phyloP scores from a whole-genome alignment of 257 asterid species.

The Perilla frutescens region DNA sequence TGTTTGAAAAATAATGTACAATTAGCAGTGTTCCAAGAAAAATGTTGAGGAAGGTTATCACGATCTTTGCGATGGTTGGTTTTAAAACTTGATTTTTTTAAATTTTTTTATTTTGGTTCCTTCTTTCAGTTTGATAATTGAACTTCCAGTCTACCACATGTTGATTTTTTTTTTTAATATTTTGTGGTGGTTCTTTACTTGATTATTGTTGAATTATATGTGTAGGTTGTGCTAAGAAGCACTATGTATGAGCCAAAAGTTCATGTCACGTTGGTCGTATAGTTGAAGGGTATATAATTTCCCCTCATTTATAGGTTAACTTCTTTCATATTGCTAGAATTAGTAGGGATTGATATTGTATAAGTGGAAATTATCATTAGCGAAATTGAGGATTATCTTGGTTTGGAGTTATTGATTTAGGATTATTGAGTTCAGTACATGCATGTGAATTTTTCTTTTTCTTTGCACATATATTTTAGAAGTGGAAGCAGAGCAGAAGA shows the following conservation, averaged over 20 bases:
- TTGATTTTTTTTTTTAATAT: neutral
- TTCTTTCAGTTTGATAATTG: neutral
- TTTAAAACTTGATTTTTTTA: neutral
- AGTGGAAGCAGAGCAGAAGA: slow-evolving; percentile 85
- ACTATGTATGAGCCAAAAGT: slow-evolving; percentile 83
- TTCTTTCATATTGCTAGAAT: slow-evolving; percentile 3
- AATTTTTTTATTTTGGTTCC: neutral
- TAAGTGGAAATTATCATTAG: neutral
- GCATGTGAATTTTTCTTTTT: slow-evolving; percentile 14
- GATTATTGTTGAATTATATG: slow-evolving; percentile 21
- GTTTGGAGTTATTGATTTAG: slow-evolving; percentile 23
- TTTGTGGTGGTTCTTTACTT: slow-evolving; percentile 8
- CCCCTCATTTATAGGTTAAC: neutral
- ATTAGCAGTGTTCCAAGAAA: slow-evolving; percentile 91
- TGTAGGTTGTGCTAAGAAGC: slow-evolving; percentile 92
- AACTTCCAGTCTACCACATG: too few species aligned
- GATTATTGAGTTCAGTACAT: neutral
- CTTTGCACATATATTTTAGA: slow-evolving; percentile 69
- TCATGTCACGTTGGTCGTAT: slow-evolving; percentile 66
- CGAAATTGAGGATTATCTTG: slow-evolving; percentile 5
- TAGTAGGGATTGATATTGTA: neutral
- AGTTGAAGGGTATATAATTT: slow-evolving; percentile 64
- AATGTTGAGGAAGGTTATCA: slow-evolving; percentile 95
- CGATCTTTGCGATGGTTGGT: slow-evolving; percentile 78
- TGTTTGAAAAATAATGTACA: slow-evolving; percentile 30